phyloP scores from a whole-genome alignment of 2,329 filamentous ascomycete genomes.

The Trichophyton schoenleinii region DNA sequence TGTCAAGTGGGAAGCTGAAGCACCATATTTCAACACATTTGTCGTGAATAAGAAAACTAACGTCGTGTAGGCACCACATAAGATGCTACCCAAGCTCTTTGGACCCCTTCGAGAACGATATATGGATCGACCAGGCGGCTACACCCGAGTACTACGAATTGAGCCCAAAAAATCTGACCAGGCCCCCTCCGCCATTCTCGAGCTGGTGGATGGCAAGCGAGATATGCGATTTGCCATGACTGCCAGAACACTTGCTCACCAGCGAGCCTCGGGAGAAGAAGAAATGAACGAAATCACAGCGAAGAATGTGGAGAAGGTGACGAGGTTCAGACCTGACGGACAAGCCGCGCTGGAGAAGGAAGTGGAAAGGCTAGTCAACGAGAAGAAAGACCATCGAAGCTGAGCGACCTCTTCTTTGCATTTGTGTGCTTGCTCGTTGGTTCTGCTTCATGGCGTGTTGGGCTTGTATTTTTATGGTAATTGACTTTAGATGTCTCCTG shows the following conservation, averaged over 20 bases:
- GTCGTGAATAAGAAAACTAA: background rate
- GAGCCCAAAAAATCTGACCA: conserved; percentile 83
- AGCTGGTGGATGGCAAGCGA: conserved; percentile 85
- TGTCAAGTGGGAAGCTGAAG: too few species aligned
- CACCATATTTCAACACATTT: background rate
- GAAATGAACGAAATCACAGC: conserved; percentile 57
- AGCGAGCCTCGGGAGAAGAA: conserved; percentile 41
- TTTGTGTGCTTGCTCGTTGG: background rate
- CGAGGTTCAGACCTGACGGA: conserved; percentile 56
- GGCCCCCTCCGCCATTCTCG: conserved; percentile 77
- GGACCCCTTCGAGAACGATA: conserved; percentile 71
- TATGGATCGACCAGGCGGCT: conserved; percentile 66
- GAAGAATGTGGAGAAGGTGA: conserved; percentile 73
- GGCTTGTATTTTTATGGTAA: background rate
- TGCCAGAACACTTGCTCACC: conserved; percentile 63
- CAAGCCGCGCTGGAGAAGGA: conserved; percentile 53
- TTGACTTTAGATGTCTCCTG: background rate
- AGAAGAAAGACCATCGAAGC: background rate
- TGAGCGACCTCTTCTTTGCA: background rate
- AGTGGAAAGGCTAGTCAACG: conserved; percentile 34
- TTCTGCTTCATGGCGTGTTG: background rate
- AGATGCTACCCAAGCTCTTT: conserved; percentile 69
- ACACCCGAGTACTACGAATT: conserved; percentile 86
- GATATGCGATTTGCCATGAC: conserved; percentile 94
- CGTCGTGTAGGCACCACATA: conserved; percentile 27